These are phyloP conservation scores for Ganoderma meredithae DNA, from an alignment of 1,284 basidiomycete genomes.

Conservation along the genomic window DNA sequence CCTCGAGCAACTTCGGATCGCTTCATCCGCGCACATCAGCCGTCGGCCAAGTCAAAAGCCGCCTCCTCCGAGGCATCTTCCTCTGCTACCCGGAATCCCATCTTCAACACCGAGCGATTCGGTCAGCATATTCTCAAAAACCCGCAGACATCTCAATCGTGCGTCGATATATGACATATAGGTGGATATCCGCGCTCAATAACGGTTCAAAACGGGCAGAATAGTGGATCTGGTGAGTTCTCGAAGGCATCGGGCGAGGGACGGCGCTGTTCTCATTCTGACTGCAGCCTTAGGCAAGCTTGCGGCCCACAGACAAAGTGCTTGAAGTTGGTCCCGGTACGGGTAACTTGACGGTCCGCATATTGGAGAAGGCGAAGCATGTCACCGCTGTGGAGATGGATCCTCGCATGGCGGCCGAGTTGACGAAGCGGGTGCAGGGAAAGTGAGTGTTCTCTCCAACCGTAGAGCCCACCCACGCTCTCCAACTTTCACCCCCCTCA, in stretches of 20 bases:
- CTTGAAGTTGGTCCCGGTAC: constrained; percentile 99
- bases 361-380: constrained; percentile 93
- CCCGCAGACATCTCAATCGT: constrained; percentile 89
- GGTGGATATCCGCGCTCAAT: background rate
- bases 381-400: constrained; percentile 98
- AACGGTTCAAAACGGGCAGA: constrained; percentile 46
- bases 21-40: constrained; percentile 79
- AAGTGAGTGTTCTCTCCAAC: constrained; percentile 70
- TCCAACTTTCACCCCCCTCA: constrained; percentile 42
- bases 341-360: constrained; percentile 95
- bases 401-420: constrained; percentile 97
- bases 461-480: constrained; percentile 1
- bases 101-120: constrained; percentile 94
- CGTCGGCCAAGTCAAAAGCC: constrained; percentile 67
- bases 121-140: constrained; percentile 99
- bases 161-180: constrained; percentile 42
- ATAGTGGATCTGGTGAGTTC: constrained; percentile 77
- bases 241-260: background rate
- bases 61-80: constrained; percentile 53
- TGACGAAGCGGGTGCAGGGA: constrained; percentile 97
- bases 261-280: constrained; percentile 13
- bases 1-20: constrained; percentile 90
- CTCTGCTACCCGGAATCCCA: constrained; percentile 72
- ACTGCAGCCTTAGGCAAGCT: constrained; percentile 71
- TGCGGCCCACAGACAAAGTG: constrained; percentile 95